Percentiles rank a stretch among this genome's conserved stretches.
These are phyloP conservation scores for Quercus tomentella DNA, from an alignment of 331 rosid genomes.

Conservation along the genomic window DNA sequence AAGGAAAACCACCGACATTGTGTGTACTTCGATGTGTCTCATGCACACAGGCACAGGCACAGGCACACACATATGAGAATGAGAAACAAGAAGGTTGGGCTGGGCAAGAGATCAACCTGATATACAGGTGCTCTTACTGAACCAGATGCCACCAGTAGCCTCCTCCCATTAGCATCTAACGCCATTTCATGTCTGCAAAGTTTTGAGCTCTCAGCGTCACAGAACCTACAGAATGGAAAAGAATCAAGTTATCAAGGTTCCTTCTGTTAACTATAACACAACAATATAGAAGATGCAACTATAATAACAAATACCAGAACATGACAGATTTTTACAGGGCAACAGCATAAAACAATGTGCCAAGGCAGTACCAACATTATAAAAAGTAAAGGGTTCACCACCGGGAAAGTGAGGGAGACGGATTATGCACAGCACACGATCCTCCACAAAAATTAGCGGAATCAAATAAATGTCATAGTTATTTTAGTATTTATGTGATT, in stretches of 20 bases:
- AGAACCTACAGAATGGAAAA: constrained; percentile 44
- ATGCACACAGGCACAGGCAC: not conserved
- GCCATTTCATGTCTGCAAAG: constrained; percentile 88
- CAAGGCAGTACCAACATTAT: not conserved
- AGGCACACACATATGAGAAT: not conserved
- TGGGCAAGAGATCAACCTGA: constrained; percentile 51
- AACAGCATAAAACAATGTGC: not conserved
- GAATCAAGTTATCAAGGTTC: not conserved
- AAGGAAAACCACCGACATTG: constrained; percentile 1
- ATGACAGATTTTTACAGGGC: not conserved
- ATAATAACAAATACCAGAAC: not conserved
- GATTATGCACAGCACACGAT: not conserved
- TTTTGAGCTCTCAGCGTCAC: constrained; percentile 52
- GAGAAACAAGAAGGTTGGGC: not conserved
- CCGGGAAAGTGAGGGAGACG: not conserved
- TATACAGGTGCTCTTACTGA: constrained; percentile 83
- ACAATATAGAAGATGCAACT: not conserved
- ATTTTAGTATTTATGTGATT: not conserved
- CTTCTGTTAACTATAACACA: not conserved
- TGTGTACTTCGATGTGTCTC: not conserved
- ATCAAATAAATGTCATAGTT: no score
- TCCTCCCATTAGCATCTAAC: constrained; percentile 78
- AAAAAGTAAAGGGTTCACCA: not conserved
- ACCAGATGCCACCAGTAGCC: constrained; percentile 75
- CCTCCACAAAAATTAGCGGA: not conserved